These are phyloP conservation scores for Pseudogymnoascus sp. DNA, from an alignment of 2,329 filamentous ascomycete species.

Conservation along the genomic window DNA sequence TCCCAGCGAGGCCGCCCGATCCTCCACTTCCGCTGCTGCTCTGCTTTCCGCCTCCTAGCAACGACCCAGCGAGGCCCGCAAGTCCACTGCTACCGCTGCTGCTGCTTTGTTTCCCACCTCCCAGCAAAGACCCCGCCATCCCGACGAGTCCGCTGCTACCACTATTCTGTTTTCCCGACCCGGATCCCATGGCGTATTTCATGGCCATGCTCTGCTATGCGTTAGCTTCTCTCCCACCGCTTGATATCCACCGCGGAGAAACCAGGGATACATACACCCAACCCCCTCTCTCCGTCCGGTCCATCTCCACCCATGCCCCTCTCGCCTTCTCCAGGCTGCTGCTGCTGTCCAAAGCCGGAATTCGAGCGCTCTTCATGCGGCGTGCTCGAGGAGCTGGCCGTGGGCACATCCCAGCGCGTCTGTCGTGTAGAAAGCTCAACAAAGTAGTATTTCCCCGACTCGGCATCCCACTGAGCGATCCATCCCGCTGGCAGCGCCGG, in stretches of 20 bases:
- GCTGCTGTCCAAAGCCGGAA: constrained; percentile 30
- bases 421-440: constrained; percentile 64
- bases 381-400: constrained; percentile 53
- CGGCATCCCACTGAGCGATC: constrained; percentile 62
- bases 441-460: constrained; percentile 60
- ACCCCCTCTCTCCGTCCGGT: constrained; percentile 49
- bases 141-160: constrained; percentile 23
- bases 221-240: constrained; percentile 13
- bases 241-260: neutral
- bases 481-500: constrained; percentile 56
- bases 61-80: constrained; percentile 43
- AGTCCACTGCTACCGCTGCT: constrained; percentile 31
- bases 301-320: constrained; percentile 41
- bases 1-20: neutral
- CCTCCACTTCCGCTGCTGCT: constrained; percentile 9
- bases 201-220: constrained; percentile 17
- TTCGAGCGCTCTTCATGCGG: constrained; percentile 19
- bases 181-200: constrained; percentile 26
- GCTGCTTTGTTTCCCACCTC: constrained; percentile 17
- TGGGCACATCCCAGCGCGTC: constrained; percentile 68
- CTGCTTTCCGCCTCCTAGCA: constrained; percentile 41
- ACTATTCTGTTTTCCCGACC: constrained; percentile 22
- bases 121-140: constrained; percentile 14
- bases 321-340: constrained; percentile 15
- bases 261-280: constrained; percentile 48